phyloP scores from a whole-genome alignment of 139 green algal species.

The Coelastrella sp. region DNA sequence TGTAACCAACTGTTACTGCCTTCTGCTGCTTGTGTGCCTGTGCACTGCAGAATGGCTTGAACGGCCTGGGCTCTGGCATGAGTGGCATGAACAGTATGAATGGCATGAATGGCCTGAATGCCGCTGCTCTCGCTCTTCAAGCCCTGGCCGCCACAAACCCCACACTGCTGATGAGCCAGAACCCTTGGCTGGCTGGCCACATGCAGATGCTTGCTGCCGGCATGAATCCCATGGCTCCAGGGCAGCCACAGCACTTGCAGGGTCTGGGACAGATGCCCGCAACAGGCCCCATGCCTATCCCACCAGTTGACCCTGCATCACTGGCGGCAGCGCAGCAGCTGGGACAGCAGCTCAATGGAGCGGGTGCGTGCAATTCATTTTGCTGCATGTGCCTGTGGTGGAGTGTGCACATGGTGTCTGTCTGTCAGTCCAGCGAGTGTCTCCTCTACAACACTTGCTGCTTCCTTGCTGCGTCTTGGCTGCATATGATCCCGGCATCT shows the following conservation, averaged over 20 bases:
- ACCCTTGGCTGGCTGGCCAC: conserved; percentile 44
- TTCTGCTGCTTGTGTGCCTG: neutral
- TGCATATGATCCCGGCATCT: neutral
- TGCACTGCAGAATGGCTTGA: conserved; percentile 8
- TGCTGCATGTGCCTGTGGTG: neutral
- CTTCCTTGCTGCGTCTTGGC: neutral
- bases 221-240: neutral
- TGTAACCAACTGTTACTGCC: too few species aligned
- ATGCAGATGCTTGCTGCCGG: conserved; percentile 19
- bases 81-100: conserved; percentile 37
- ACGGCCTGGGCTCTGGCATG: conserved; percentile 28
- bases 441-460: neutral
- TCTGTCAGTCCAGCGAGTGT: neutral
- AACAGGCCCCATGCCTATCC: neutral
- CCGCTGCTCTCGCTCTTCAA: conserved; percentile 56
- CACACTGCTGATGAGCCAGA: conserved; percentile 35
- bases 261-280: conserved; percentile 7
- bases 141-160: conserved; percentile 43
- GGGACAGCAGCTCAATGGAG: conserved; percentile 30
- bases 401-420: neutral
- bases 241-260: neutral
- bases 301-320: conserved; percentile 10
- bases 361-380: neutral
- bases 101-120: conserved; percentile 61
- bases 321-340: conserved; percentile 41